phyloP scores from a whole-genome alignment of 768 basidiomycete species.

The Imleria badia region DNA sequence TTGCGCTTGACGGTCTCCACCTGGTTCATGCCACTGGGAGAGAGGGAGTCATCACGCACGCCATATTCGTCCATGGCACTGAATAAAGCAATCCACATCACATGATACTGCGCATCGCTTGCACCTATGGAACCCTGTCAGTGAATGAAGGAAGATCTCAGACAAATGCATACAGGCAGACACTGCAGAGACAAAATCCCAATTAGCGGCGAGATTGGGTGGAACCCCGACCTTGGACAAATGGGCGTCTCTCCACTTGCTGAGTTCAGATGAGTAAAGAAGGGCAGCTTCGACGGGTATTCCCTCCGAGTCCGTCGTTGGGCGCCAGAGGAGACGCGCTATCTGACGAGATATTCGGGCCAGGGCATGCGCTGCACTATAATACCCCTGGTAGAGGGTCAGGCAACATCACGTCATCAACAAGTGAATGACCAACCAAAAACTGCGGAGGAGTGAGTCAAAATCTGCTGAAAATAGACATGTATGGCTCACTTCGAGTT shows the following conservation, averaged over 20 bases:
- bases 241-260: conserved; percentile 74
- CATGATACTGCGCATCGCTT: conserved; percentile 87
- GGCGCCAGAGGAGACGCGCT: conserved; percentile 79
- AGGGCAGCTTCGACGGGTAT: conserved; percentile 67
- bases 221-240: conserved; percentile 84
- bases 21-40: conserved; percentile 47
- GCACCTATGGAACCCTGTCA: conserved; percentile 46
- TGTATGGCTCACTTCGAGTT: conserved; percentile 61
- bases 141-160: neutral
- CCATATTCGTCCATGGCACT: conserved; percentile 84
- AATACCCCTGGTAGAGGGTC: conserved; percentile 62
- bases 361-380: conserved; percentile 78
- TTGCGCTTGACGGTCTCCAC: conserved; percentile 67
- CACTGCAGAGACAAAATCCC: conserved; percentile 87
- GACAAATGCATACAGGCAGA: conserved; percentile 49
- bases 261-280: conserved; percentile 54
- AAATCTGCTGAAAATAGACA: neutral
- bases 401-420: conserved; percentile 4
- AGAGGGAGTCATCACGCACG: conserved; percentile 55
- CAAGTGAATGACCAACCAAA: conserved; percentile 49
- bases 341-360: conserved; percentile 81
- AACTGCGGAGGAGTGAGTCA: conserved; percentile 44
- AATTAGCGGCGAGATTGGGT: conserved; percentile 75
- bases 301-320: conserved; percentile 72
- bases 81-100: conserved; percentile 87